Base-by-base conservation (phyloP, 2,329 filamentous ascomycete species). In the Hirsutella minnesotensis region DNA sequence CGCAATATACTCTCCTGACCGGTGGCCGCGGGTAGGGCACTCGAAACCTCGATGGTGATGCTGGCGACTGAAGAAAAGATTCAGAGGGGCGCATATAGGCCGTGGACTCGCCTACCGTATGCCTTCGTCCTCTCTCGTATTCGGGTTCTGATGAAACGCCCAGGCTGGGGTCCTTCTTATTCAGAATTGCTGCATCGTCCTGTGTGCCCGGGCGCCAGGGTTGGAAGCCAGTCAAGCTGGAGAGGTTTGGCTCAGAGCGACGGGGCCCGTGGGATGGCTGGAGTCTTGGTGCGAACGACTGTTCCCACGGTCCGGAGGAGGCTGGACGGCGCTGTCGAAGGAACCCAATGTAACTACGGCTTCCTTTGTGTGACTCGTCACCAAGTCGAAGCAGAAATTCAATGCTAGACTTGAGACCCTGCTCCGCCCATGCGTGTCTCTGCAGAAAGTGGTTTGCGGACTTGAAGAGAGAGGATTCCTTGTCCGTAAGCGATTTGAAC, bases 1-100 rank as follows among this genome's bases (percentile, higher is more conserved):
- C 68, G 61, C 89, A 95, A 56, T 78, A 81, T 40, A 88, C 81
- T 51, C 86, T 84, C 20, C 79, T 75, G 41, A 86, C 73, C 20
- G 78, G 75, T 19, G 70, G 67, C 21, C 72, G 64, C 46, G 73
- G 72, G 44, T 73, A 74, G 1, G 69, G 61, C 1, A 67, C 59
- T 18, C 54, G 57, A 30, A 57, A 57, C 24, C 55, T 53, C 16
- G 59, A 52, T 1, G 58, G 57, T 5, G 64, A 53, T 9, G 66
- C 60, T 2, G 71, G 68, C 8, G 70, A 69, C 19, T 62, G 66
- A 21, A 66, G 56, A 0, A 60, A 56, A 45, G 64, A 57, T n/a
- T 64, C 56, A 20, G 61, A 56, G 20, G 59, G 59, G 16, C 62
- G 62, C 1, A 56, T 50, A 41, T 66, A 67, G 0, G 61, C 60